A percentile compares a stretch with the other conserved stretches of the same genome.
Conservation (phyloP, 176 grass and related monocot species). For the Eleusine indica region DNA sequence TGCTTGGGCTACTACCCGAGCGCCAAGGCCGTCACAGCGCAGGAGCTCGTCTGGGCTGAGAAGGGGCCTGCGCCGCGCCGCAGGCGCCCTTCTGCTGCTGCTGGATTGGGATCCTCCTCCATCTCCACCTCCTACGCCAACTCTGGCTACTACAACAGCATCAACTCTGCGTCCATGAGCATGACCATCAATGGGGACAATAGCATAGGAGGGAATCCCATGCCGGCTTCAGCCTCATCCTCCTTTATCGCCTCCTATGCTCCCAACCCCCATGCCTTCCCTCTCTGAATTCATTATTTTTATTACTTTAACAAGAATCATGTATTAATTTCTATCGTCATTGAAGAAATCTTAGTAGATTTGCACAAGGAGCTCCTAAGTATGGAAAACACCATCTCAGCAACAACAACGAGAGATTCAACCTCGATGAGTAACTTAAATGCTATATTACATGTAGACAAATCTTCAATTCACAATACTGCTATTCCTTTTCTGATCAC, state of each 20-base stretch:
- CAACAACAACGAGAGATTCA: too few species aligned
- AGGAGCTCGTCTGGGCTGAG: constrained; percentile 74
- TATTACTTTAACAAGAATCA: too few species aligned
- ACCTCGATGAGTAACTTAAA: too few species aligned
- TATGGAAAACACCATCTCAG: too few species aligned
- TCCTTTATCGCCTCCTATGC: constrained; percentile 43
- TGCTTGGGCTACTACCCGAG: constrained; percentile 19
- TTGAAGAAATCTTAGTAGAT: too few species aligned
- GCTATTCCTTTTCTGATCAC: too few species aligned
- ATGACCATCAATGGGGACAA: constrained; percentile 40
- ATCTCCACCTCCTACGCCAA: constrained; percentile 10
- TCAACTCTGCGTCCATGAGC: constrained; percentile 44
- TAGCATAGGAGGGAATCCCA: neutral
- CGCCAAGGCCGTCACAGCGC: constrained; percentile 39
- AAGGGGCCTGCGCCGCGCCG: constrained; percentile 57
- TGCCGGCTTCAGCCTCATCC: constrained; percentile 29
- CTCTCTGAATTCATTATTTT: constrained; percentile 34
- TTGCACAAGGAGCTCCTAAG: too few species aligned
- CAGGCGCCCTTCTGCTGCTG: neutral
- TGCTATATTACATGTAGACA: too few species aligned
- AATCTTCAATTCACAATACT: too few species aligned
- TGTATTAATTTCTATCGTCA: too few species aligned
- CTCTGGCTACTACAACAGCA: constrained; percentile 14
- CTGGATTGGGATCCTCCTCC: constrained; percentile 5
- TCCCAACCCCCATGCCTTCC: constrained; percentile 44